Percentiles rank a stretch among this genome's conserved stretches.
phyloP scores from a whole-genome alignment of 23 red algal genomes.

The Gracilaria caudata region DNA sequence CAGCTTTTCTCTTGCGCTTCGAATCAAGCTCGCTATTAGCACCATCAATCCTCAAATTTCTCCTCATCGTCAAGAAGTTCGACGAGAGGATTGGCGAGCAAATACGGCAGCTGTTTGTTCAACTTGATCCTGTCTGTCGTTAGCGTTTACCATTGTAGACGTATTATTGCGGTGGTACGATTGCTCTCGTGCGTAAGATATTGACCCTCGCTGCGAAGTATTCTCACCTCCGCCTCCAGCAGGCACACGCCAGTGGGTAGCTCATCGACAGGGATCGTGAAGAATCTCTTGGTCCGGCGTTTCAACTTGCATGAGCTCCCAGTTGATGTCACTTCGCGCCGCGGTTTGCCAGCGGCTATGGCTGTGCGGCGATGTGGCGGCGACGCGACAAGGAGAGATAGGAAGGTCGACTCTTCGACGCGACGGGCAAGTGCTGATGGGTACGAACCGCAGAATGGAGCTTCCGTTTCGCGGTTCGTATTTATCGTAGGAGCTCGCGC shows the following conservation, averaged over 20 bases:
- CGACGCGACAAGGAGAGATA: background rate
- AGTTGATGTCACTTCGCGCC: conserved; percentile 35
- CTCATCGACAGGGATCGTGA: conserved; percentile 77
- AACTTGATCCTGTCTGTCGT: conserved; percentile 97
- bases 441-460: no score
- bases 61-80: conserved; percentile 90
- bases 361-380: background rate
- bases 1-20: conserved; percentile 78
- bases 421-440: background rate
- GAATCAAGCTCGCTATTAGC: conserved; percentile 88
- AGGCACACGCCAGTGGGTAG: conserved; percentile 84
- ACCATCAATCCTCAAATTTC: conserved; percentile 90
- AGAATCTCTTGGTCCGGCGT: conserved; percentile 82
- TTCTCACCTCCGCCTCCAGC: conserved; percentile 89
- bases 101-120: conserved; percentile 95
- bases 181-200: conserved; percentile 85
- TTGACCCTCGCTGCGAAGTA: conserved; percentile 72
- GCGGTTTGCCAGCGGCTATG: conserved; percentile 69
- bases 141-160: no score
- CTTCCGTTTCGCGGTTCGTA: no score
- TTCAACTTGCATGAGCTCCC: conserved; percentile 74
- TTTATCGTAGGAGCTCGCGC: no score
- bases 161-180: conserved; percentile 79
- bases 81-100: conserved; percentile 95
- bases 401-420: background rate